Evolutionary conservation across 148 eudicot genomes (phyloP), one percentile per base, ranked within the genome.

Genomic region (Beta vulgaris): DNA sequence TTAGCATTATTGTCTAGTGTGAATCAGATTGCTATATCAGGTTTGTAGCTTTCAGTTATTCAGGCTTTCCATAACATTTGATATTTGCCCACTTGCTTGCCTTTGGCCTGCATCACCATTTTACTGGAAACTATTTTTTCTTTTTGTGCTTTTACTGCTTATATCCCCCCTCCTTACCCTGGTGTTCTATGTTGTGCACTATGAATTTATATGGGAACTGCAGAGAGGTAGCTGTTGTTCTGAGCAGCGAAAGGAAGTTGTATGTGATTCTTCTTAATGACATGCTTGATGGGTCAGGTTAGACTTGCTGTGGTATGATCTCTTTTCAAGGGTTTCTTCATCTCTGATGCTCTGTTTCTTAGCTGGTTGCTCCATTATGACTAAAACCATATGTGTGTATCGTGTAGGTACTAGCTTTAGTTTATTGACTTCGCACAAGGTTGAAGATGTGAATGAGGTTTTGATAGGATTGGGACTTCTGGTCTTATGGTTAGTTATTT

Each of bases 391-490:
- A 43, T 78, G 37, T 63, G 79, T 54, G 73, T 65, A n/a, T 49
- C 66, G 71, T 74, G 72, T 74, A 88, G 88, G 78, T 69, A 76
- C 62, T 68, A 67, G 65, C 74, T 60, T 66, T 63, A 78, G 77
- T 70, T 67, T 80, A 39, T 63, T 87, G 53, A 79, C 84, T 71
- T 86, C 88, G 68, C 90, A 85, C 75, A 69, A 69, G 77, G 75
- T 84, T 66, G 92, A 83, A 79, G 89, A 88, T 76, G 77, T 88
- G 74, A 84, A 65, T 54, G 85, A 83, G 72, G 87, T 87, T 61
- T 82, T 80, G 48, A 83, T 88, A 53, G 89, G 92, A 28, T 80
- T 91, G 77, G 96, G 92, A 57, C 89, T 91, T 77, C 91, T 85
- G 73, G 76, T 79, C 57, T 77, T 91, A 76, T 84, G 94, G 94